Evolutionary conservation across 768 basidiomycete species (phyloP), one percentile per base, ranked within the genome.

Genomic region (Tylopilus vinaceipallidus): DNA sequence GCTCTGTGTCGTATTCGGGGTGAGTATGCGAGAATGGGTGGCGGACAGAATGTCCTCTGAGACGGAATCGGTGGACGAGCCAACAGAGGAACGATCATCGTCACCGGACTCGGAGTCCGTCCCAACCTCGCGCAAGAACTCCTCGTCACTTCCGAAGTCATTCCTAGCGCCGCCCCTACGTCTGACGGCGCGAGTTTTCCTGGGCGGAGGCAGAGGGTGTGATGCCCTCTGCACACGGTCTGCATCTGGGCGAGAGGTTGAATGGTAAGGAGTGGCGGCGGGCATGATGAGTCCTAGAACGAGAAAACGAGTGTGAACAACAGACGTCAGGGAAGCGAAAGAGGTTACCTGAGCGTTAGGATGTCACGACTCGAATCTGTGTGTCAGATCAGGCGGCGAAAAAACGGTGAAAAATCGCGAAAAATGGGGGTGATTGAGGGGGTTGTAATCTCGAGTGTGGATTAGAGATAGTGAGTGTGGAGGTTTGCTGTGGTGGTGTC

Each of bases 141-240:
- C 88, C 24, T 90, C 88, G 59, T 91, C 89, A 55, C 86, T 89
- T 45, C 81, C 84, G 26, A 83, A 72, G 30, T 70, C 76, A 48
- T 74, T 73, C 56, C 73, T 76, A 3, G 73, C 84, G 60, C 85
- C 76, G 30, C 85, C 85, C 58, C 88, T 74, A 50, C 88, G 79
- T 61, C 81, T 80, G 37, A 77, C 73, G 41, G 76, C 53, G 44
- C 75, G 69, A 24, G 70, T 70, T 59, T 75, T 77, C 58, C 58
- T 67, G 27, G 44, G 45, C 32, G 52, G 54, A 29, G 68, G 55
- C 5, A 56, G 64, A 50, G 67, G 62, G 69, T 68, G 71, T 69
- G 52, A 66, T 39, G 64, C 45, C 16, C 52, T 56, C 29, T 66
- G 54, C 42, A 61, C 53, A 49, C 50, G 51, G 36, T 70, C 73